Evolutionary conservation across 1,284 basidiomycete species (phyloP), one percentile per base, ranked within the genome.

Genomic region (Cryptococcus sp.): DNA sequence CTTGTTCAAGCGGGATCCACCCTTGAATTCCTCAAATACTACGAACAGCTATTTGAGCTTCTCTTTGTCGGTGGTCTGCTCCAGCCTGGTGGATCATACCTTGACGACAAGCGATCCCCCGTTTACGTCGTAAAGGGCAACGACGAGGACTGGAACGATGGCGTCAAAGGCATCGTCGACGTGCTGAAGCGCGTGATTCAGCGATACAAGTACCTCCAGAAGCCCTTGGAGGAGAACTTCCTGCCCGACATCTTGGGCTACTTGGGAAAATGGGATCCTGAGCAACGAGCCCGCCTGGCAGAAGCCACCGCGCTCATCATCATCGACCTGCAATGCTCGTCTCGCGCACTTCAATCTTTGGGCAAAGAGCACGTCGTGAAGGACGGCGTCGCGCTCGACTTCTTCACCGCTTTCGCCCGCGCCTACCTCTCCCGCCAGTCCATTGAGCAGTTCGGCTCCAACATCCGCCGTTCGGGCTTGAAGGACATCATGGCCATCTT

Each of bases 131-230:
- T 76, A 47, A 69, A 71, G 61, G 60, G 59, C 38, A 64, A 62
- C 46, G 58, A 58, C 45, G 62, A 56, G 23, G 64, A 59, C 51
- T 73, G 66, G 68, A 68, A 67, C 54, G 70, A 72, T 65, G 72
- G 75, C 81, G 83, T 97, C 78, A 94, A 90, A 84, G 89, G 89
- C 73, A 92, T 95, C 70, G 84, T 95, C 57, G 92, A 94, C 64
- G 92, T 94, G 39, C 83, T 97, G 70, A 93, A 94, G 80, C 94
- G 93, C 81, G 88, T 98, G 62, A 92, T 94, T 82, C 86, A 94
- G 80, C 88, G 93, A 90, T 98, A 96, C 84, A 97, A 97, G 79
- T 98, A 97, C 83, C 89, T 98, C 68, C 94, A 97, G 81, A 92
- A 89, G 78, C 92, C 93, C 46, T 87, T 98, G 50, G 94, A 97